Conservation (phyloP, 1,139 yeast species). For the Blastobotrys arbuscula region DNA sequence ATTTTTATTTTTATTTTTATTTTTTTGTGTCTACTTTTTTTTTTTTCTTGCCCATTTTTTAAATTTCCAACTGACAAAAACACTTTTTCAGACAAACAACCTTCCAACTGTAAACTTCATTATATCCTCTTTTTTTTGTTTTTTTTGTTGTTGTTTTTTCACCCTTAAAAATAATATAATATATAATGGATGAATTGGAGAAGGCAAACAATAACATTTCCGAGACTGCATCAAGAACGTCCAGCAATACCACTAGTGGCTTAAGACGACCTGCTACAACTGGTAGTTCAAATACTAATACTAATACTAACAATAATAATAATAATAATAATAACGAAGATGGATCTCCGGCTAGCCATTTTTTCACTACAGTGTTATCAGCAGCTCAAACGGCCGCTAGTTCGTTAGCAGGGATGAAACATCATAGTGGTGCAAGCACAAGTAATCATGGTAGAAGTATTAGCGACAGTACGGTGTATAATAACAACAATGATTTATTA, state of each 20-base stretch:
- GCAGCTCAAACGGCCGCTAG: conserved; percentile 34
- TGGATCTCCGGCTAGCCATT: conserved; percentile 29
- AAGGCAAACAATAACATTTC: not conserved
- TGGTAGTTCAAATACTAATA: not conserved
- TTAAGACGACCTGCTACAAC: not conserved
- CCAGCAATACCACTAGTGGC: not conserved
- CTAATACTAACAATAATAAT: not conserved
- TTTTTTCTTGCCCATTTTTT: not conserved
- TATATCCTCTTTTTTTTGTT: not conserved
- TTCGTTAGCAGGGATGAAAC: conserved; percentile 22
- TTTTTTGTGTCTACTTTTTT: not conserved
- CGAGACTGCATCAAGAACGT: not conserved
- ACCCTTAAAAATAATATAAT: not conserved
- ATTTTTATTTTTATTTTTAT: not conserved
- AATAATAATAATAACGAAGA: not conserved
- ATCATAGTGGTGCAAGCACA: not conserved
- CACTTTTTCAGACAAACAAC: too few relatives aligned
- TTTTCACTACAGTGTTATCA: conserved; percentile 26
- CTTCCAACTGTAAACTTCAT: too few relatives aligned
- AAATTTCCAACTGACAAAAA: not conserved
- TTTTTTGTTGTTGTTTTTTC: not conserved
- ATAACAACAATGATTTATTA: conserved; percentile 9
- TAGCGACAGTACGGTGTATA: conserved; percentile 14
- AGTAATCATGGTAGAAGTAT: not conserved
- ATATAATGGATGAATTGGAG: not conserved